Evolutionary conservation across 2,329 filamentous ascomycete genomes (phyloP), one percentile per base, ranked within the genome.

Genomic region (Cercospora janseana): DNA sequence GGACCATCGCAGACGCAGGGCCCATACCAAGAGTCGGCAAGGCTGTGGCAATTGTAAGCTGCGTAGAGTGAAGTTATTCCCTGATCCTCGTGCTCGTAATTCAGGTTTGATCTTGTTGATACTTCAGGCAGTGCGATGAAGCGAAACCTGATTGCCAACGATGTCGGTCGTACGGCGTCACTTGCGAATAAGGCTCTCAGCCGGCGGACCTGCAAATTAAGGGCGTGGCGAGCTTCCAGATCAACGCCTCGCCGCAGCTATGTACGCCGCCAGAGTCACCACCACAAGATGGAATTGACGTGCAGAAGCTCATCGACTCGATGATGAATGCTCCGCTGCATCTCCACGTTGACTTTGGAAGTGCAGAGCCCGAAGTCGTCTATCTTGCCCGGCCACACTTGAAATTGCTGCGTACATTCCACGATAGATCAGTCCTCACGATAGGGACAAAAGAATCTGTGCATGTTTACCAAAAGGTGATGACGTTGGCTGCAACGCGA

Each of bases 21-120:
- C 60, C 13, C 79, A 82, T 56, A 75, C 68, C 16, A 81, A 81
- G 58, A 81, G 77, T 1, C 69, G 76, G 13, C 66, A 69, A 10
- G 79, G 79, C 2, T 81, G 79, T 56, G 72, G 72, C 3, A 81
- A 81, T 56, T 82, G 79, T 62, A 80, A 80, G 57, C 59, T 80
- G 15, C 69, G 77, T 26, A 69, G 74, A 45, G 71, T 80, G 41
- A 81, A 80, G 69, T 77, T 75, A 62, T 21, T 35, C 34, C 18
- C 16, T 18, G 26, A 21, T 2, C 24, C 32, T 16, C 3, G 9
- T 26, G 12, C 20, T n/a, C 26, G 15, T 38, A 16, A 15, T 20
- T 41, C 21, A 10, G 20, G 23, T 28, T 6, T 27, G 9, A 15
- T 29, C 3, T 27, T 40, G 28, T 48, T 48, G 34, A 48, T 48